Conservation (phyloP, 2,329 filamentous ascomycete genomes). For the Talaromyces amestolkiae region DNA sequence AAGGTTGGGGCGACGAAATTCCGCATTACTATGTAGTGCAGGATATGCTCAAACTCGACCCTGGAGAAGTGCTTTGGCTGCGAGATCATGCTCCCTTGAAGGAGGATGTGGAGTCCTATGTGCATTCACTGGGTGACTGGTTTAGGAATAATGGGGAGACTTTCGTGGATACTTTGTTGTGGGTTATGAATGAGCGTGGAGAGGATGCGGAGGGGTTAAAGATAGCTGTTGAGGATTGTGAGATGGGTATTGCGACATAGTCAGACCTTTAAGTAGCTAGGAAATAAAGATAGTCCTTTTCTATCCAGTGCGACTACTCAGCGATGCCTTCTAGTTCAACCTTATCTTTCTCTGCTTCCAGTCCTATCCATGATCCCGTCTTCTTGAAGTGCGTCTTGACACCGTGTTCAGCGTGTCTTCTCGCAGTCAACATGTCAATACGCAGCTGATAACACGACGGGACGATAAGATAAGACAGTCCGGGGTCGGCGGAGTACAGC, state of each 20-base stretch:
- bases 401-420: neutral
- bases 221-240: slow-evolving; percentile 18
- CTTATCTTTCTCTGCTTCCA: neutral
- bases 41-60: slow-evolving; percentile 63
- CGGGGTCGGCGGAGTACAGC: neutral
- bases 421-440: neutral
- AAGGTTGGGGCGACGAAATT: slow-evolving; percentile 65
- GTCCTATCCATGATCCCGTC: too few species aligned
- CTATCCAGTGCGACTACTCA: neutral
- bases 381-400: neutral
- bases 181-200: slow-evolving; percentile 56
- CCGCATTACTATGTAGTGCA: slow-evolving; percentile 63
- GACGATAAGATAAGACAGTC: slow-evolving; percentile 5
- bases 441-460: neutral
- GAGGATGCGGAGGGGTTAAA: slow-evolving; percentile 36
- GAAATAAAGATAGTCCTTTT: neutral
- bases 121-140: slow-evolving; percentile 56
- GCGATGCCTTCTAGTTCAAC: neutral
- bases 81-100: slow-evolving; percentile 57
- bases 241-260: slow-evolving; percentile 17
- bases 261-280: neutral
- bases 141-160: slow-evolving; percentile 64
- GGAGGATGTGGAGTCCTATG: slow-evolving; percentile 56
- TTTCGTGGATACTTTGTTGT: slow-evolving; percentile 58
- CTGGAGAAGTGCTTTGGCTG: slow-evolving; percentile 58